phyloP scores from a whole-genome alignment of 2,329 filamentous ascomycete species.

The Trichoderma arundinaceum region DNA sequence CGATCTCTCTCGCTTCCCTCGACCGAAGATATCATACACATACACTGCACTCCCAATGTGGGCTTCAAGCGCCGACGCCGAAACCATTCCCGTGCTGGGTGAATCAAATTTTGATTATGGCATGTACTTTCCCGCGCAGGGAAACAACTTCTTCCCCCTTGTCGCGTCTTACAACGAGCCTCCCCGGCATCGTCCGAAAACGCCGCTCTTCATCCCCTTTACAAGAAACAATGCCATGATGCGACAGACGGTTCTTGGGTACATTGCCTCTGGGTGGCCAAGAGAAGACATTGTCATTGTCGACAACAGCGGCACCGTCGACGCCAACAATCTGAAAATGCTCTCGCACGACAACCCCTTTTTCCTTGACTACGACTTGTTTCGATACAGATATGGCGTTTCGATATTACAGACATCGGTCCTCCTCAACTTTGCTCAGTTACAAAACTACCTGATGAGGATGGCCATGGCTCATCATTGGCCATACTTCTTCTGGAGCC shows the following conservation, averaged over 20 bases:
- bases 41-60: constrained; percentile 12
- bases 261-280: constrained; percentile 24
- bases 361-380: constrained; percentile 28
- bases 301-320: constrained; percentile 26
- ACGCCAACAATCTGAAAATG: constrained; percentile 21
- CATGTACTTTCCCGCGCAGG: constrained; percentile 21
- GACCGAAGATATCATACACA: not conserved
- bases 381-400: constrained; percentile 28
- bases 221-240: constrained; percentile 29
- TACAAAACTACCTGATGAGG: constrained; percentile 23
- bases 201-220: constrained; percentile 25
- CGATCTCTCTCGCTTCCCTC: not conserved
- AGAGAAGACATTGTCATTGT: constrained; percentile 29
- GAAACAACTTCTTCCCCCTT: constrained; percentile 28
- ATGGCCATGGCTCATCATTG: constrained; percentile 23
- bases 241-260: constrained; percentile 23
- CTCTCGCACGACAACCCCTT: constrained; percentile 21
- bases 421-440: constrained; percentile 26
- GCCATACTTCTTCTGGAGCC: constrained; percentile 28
- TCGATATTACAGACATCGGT: constrained; percentile 25
- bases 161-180: constrained; percentile 28
- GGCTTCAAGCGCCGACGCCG: not conserved
- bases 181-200: constrained; percentile 28
- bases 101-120: constrained; percentile 11
- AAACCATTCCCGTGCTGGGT: not conserved